Base-by-base conservation (phyloP, 768 basidiomycete species). In the Serendipita sp. region DNA sequence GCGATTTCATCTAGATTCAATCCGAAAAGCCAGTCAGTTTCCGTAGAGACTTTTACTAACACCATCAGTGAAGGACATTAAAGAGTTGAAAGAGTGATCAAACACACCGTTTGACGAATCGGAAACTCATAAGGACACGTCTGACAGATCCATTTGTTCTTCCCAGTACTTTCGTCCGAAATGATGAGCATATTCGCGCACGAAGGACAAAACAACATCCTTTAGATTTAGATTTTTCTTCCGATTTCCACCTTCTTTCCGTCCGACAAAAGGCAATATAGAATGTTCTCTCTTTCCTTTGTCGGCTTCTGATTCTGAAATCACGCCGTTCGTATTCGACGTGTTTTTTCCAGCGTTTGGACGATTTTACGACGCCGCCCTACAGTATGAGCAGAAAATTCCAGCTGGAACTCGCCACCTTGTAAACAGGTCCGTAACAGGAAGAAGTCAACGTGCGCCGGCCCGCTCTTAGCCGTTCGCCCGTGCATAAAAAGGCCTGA, bases 121-220 rank as follows among this genome's bases (percentile, higher is more conserved):
- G 90, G 89, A 72, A 94, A 97, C 71, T 97, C 91, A 72, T 98
- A 99, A 2, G 96, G 86, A 72, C 96, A 98, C 1, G 88, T 85
- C 69, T 89, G 89, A 72, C 93, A 97, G 0, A 86, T 86, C 88
- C 91, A 95, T 78, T 92, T 92, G 76, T 95, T 89, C 73, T 84
- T 85, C 0, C 88, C 86, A 0, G 85, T 54, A 32, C 13, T 85
- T 66, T 88, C 86, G 3, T 82, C 77, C 3, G 86, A 88, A 58
- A 91, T 85, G 51, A 87, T 80, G 15, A 94, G 81, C 48, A 91
- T 78, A 74, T 97, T 98, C 34, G 89, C 84, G 71, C 95, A 98
- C 63, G 86, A 90, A 35, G 95, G 95, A 72, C 95, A 97, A 78
- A 95, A 95, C 41, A 94, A 79, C 91, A 95, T 94, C n/a, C 15